Evolutionary conservation across 1,284 basidiomycete species (phyloP).

Genomic region (Blastosporella zonata): DNA sequence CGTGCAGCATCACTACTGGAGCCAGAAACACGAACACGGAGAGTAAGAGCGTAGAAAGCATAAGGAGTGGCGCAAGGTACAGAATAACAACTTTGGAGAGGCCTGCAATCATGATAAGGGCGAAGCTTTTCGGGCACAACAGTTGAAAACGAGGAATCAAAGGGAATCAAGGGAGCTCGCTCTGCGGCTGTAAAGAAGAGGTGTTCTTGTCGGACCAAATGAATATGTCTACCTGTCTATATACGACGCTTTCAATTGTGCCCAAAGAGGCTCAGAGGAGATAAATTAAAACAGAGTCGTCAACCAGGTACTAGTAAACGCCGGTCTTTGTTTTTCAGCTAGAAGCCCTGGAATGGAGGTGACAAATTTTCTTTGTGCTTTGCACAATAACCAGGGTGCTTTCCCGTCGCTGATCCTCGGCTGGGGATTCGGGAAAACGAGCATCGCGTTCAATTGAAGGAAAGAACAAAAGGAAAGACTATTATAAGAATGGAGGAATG

Average conservation of each 20-base stretch:
- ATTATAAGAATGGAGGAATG: background rate
- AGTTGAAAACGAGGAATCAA: constrained; percentile 12
- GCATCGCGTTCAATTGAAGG: no score
- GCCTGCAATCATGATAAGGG: constrained; percentile 59
- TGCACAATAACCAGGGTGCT: constrained; percentile 7
- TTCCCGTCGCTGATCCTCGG: background rate
- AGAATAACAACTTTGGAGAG: constrained; percentile 68
- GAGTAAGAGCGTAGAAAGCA: constrained; percentile 63
- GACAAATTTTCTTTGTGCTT: background rate
- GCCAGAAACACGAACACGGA: constrained; percentile 64
- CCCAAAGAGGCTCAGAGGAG: background rate
- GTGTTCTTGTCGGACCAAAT: background rate
- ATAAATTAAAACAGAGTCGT: background rate
- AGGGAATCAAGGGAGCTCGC: constrained; percentile 25
- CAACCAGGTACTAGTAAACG: background rate
- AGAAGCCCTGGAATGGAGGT: constrained; percentile 9
- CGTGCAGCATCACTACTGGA: constrained; percentile 56
- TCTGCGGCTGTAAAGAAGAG: constrained; percentile 26
- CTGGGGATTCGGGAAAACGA: no score
- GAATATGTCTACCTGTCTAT: background rate
- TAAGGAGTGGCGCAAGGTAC: constrained; percentile 66
- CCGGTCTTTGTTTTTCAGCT: constrained; percentile 13
- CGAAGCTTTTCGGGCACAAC: background rate
- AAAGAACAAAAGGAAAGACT: no score
- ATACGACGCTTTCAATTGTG: constrained; percentile 11